Percentiles rank a stretch among this genome's conserved stretches.
Evolutionary conservation across 768 basidiomycete genomes (phyloP).

Genomic region (Termitomyces sp.): DNA sequence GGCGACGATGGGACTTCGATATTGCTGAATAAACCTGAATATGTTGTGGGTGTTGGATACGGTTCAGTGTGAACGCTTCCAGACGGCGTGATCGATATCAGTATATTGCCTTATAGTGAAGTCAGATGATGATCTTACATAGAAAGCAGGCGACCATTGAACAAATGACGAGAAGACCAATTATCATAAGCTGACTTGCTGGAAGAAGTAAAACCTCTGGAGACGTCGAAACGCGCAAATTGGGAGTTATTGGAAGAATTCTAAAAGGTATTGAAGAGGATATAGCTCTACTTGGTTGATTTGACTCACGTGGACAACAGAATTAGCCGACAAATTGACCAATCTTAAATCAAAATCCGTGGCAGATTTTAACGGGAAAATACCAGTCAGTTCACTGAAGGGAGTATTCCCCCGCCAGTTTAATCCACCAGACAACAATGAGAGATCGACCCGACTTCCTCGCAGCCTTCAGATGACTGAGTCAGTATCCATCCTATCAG

Average conservation of each 20-base stretch:
- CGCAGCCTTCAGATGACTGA: slow-evolving; percentile 21
- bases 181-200: slow-evolving; percentile 30
- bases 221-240: slow-evolving; percentile 47
- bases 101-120: slow-evolving; percentile 3
- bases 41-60: slow-evolving; percentile 60
- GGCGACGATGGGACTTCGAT: slow-evolving; percentile 2
- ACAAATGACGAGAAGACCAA: slow-evolving; percentile 26
- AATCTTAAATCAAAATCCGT: slow-evolving; percentile 22
- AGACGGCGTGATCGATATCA: not conserved
- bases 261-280: not conserved
- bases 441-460: slow-evolving; percentile 29
- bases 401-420: slow-evolving; percentile 48
- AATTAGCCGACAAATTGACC: slow-evolving; percentile 34
- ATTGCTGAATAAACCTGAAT: slow-evolving; percentile 40
- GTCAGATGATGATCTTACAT: slow-evolving; percentile 25
- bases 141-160: slow-evolving; percentile 24
- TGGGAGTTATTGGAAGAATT: slow-evolving; percentile 9
- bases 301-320: slow-evolving; percentile 14
- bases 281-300: not conserved
- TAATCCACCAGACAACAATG: slow-evolving; percentile 35
- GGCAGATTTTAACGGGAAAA: slow-evolving; percentile 35
- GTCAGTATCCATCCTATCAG: slow-evolving; percentile 1
- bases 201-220: slow-evolving; percentile 48
- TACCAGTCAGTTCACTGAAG: slow-evolving; percentile 52
- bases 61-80: slow-evolving; percentile 39